Evolutionary conservation across 768 basidiomycete species (phyloP), one percentile per base, ranked within the genome.

Genomic region (Lepiota brunneoincarnata): DNA sequence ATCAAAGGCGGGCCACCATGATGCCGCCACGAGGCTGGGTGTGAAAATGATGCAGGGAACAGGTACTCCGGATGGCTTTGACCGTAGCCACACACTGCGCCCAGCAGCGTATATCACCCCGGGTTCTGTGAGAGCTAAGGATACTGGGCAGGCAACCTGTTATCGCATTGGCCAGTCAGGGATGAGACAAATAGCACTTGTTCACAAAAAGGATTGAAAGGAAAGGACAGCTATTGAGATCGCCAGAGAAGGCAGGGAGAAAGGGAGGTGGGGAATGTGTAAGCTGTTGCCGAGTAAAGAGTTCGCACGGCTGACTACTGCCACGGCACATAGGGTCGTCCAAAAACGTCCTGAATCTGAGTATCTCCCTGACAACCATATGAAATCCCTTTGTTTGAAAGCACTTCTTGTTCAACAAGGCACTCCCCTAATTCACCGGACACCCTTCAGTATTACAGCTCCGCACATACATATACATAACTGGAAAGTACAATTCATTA

Each of bases 171-270:
- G n/a, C 31, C 31, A 31, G 11, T 10, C 31, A 9, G 4, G 11
- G 31, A 21, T 24, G 21, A 20, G 9, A 23, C 48, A 10, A 35
- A 12, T 49, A 10, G 6, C 7, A 2, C 31, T 31, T 31, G 31
- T 31, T 9, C 31, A 26, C 10, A 24, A 10, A 6, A 54, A 26
- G 26, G 23, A n/a, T 20, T 28, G 39, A 31, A 54, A 36, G 18
- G 15, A 47, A 46, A 20, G 37, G 34, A 38, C n/a, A 17, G 39
- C 36, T 36, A 46, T 28, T 20, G 44, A 47, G 20, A 20, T 54
- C 31, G 36, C 53, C 53, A 47, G 44, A 47, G 53, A 48, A 39
- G 28, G 53, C 40, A 54, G 43, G 51, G 18, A 37, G 43, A 40
- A 46, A 26, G 45, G 15, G 23, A 12, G 41, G 35, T 28, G 26